phyloP scores from a whole-genome alignment of 768 basidiomycete species.

The Ramaria sp. region DNA sequence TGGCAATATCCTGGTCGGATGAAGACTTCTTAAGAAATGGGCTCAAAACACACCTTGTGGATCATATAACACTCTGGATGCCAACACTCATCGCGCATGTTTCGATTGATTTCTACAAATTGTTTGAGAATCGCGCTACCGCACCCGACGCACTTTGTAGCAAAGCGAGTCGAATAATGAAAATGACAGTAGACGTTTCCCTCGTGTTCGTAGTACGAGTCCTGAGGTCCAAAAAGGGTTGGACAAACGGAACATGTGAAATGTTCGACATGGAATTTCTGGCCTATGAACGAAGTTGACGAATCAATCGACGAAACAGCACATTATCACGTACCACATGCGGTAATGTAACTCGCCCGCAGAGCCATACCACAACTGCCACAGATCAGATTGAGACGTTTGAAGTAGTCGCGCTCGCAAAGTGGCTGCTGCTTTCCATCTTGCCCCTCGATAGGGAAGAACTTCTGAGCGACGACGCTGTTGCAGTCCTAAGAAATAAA shows the following conservation, averaged over 20 bases:
- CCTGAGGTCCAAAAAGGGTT: constrained; percentile 92
- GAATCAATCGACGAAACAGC: neutral
- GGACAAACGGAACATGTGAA: constrained; percentile 97
- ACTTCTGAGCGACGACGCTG: constrained; percentile 93
- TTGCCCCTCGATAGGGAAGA: constrained; percentile 93
- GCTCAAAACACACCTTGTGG: constrained; percentile 64
- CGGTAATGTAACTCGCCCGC: constrained; percentile 97
- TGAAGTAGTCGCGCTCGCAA: constrained; percentile 98
- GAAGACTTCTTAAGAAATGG: neutral
- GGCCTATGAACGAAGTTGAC: constrained; percentile 9
- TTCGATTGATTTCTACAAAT: constrained; percentile 98
- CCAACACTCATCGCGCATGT: constrained; percentile 98
- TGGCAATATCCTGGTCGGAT: constrained; percentile 18
- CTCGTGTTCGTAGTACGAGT: constrained; percentile 98
- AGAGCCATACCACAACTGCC: constrained; percentile 91
- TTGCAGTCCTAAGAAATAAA: constrained; percentile 81
- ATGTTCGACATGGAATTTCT: constrained; percentile 96
- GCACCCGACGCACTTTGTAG: constrained; percentile 97
- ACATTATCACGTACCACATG: constrained; percentile 66
- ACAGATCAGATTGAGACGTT: constrained; percentile 91
- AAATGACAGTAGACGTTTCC: constrained; percentile 98
- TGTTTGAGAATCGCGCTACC: constrained; percentile 96
- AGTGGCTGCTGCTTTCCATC: constrained; percentile 86
- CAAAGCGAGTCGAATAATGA: constrained; percentile 97
- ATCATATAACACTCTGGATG: constrained; percentile 99